Evolutionary conservation across 2,329 filamentous ascomycete species (phyloP).

Genomic region (Neonectria coccinea): DNA sequence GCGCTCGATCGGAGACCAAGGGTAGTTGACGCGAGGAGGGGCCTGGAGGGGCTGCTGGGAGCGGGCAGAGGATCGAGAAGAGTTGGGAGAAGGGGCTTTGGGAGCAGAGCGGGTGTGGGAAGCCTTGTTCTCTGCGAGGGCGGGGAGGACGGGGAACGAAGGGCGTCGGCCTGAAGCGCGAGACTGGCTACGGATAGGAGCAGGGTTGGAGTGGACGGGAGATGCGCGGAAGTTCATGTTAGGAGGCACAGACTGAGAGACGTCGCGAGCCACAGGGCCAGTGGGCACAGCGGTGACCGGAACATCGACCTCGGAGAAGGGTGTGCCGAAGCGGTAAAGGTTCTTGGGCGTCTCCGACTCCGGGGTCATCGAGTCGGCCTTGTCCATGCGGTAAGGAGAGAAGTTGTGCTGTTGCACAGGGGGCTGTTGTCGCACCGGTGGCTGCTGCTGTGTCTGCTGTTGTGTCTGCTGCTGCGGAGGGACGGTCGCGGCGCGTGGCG

Average conservation of each 20-base stretch:
- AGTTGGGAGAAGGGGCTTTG: constrained; percentile 51
- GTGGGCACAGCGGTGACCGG: constrained; percentile 79
- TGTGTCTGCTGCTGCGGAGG: constrained; percentile 43
- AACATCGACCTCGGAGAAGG: constrained; percentile 90
- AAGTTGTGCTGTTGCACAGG: constrained; percentile 51
- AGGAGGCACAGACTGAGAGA: constrained; percentile 91
- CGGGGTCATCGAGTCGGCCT: constrained; percentile 62
- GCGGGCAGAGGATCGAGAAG: constrained; percentile 51
- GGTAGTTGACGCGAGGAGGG: constrained; percentile 66
- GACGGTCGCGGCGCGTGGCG: constrained; percentile 46
- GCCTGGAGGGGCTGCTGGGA: constrained; percentile 59
- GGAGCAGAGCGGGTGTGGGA: constrained; percentile 48
- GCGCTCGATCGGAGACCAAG: constrained; percentile 65
- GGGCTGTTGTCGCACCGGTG: constrained; percentile 33
- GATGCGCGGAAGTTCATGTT: constrained; percentile 83
- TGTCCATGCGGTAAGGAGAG: constrained; percentile 65
- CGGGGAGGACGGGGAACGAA: constrained; percentile 75
- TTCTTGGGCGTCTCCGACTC: constrained; percentile 68
- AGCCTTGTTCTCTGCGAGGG: constrained; percentile 73
- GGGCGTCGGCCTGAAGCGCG: constrained; percentile 72
- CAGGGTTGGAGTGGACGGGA: constrained; percentile 48
- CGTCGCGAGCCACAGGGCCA: constrained; percentile 80
- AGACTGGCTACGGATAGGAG: constrained; percentile 62
- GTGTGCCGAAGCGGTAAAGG: constrained; percentile 83
- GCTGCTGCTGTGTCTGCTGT: constrained; percentile 41